phyloP scores from a whole-genome alignment of 2,329 filamentous ascomycete genomes.

The Cladosporium sp. region DNA sequence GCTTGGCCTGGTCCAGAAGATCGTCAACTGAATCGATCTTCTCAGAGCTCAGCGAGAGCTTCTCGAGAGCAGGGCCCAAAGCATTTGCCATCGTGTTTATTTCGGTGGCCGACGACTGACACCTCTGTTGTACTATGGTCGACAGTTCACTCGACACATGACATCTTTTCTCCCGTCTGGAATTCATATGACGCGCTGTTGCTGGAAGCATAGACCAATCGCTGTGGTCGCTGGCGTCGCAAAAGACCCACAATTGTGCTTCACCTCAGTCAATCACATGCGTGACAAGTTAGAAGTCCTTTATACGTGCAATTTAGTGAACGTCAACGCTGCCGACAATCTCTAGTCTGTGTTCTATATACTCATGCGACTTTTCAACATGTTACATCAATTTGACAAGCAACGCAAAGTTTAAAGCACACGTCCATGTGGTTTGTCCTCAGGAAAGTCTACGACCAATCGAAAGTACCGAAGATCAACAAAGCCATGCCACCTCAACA shows the following conservation, averaged over 20 bases:
- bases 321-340: no score
- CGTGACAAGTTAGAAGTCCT: no score
- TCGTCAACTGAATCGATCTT: conserved; percentile 48
- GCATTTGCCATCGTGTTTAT: conserved; percentile 17
- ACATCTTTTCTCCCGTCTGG: neutral
- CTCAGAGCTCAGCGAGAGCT: conserved; percentile 43
- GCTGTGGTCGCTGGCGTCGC: neutral
- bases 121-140: neutral
- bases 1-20: conserved; percentile 52
- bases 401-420: no score
- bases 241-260: neutral
- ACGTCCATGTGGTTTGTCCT: no score
- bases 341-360: no score
- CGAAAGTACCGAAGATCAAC: no score
- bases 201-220: neutral
- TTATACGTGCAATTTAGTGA: no score
- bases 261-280: no score
- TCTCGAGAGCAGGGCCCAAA: conserved; percentile 49
- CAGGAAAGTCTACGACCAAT: no score
- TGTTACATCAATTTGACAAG: no score
- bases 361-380: no score
- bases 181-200: neutral
- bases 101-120: neutral
- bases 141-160: neutral
- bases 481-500: no score